Evolutionary conservation across 2,329 filamentous ascomycete species (phyloP).

Genomic region (Leptodontidium sp.): DNA sequence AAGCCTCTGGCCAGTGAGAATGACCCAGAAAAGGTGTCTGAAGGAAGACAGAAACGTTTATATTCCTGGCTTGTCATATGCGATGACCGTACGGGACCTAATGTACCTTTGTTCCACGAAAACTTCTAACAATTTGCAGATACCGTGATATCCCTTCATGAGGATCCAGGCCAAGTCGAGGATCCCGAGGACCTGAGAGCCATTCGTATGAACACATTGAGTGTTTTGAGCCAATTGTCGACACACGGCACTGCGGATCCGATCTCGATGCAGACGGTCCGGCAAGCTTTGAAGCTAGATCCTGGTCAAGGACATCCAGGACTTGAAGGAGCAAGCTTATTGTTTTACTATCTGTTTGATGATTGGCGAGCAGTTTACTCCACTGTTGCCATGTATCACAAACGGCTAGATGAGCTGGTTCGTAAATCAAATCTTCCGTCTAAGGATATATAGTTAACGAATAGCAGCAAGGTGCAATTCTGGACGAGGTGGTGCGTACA

Average conservation of each 20-base stretch:
- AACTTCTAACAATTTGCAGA: slow-evolving; percentile 50
- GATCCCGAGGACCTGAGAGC: slow-evolving; percentile 40
- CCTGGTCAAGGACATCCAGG: slow-evolving; percentile 43
- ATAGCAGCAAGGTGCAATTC: slow-evolving; percentile 38
- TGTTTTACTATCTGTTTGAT: slow-evolving; percentile 74
- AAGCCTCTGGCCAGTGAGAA: slow-evolving; percentile 45
- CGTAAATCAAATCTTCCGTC: slow-evolving; percentile 30
- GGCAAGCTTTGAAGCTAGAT: slow-evolving; percentile 43
- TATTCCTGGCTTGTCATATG: slow-evolving; percentile 79
- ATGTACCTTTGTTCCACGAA: not conserved
- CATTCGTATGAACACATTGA: slow-evolving; percentile 64
- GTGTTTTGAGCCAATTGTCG: slow-evolving; percentile 68
- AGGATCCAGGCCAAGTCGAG: slow-evolving; percentile 54
- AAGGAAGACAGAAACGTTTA: slow-evolving; percentile 54
- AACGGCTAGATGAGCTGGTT: slow-evolving; percentile 59
- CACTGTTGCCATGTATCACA: slow-evolving; percentile 57
- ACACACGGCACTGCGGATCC: slow-evolving; percentile 52
- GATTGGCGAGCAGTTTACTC: slow-evolving; percentile 68
- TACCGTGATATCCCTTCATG: slow-evolving; percentile 75
- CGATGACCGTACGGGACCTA: slow-evolving; percentile 61
- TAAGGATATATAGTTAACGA: slow-evolving; percentile 3
- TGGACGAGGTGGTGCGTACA: slow-evolving; percentile 41
- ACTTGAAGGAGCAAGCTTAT: slow-evolving; percentile 62
- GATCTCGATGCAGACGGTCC: slow-evolving; percentile 44
- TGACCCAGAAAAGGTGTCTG: slow-evolving; percentile 48